Conservation (phyloP, 108 stramenopile genomes). For the Pseudonitzschia delicatissima region DNA sequence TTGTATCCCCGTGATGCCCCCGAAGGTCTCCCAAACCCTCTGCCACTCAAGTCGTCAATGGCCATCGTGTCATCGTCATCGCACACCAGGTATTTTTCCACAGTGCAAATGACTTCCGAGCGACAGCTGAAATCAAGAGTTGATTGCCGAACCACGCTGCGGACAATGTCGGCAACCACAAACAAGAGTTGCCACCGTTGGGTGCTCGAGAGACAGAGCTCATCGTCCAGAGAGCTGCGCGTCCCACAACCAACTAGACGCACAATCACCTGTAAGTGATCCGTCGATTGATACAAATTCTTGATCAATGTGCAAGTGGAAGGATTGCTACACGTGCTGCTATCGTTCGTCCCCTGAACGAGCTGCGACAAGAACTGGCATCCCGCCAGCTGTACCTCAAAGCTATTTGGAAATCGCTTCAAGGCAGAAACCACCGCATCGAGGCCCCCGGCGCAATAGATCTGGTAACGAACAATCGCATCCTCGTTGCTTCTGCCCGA, state of each 20-base stretch:
- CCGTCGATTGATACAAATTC: conserved; percentile 1
- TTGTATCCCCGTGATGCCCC: background rate
- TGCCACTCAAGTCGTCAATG: background rate
- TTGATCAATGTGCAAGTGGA: background rate
- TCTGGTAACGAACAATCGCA: background rate
- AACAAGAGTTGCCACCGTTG: conserved; percentile 4
- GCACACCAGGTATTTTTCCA: background rate
- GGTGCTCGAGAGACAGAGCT: background rate
- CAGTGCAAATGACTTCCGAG: background rate
- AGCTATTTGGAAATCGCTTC: background rate
- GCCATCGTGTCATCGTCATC: background rate
- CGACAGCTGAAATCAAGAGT: background rate
- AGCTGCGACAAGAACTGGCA: conserved; percentile 9
- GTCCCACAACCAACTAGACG: background rate
- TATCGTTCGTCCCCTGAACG: background rate
- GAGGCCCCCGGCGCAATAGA: conserved; percentile 18
- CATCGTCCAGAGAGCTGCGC: background rate
- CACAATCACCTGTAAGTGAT: background rate
- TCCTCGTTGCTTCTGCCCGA: background rate
- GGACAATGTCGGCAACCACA: background rate
- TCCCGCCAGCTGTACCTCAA: conserved; percentile 7
- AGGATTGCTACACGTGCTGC: too few species aligned
- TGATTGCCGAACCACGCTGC: background rate
- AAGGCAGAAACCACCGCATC: background rate
- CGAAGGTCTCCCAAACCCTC: background rate